Evolutionary conservation across 2,329 filamentous ascomycete genomes (phyloP).

Genomic region (Fusarium sacchari): DNA sequence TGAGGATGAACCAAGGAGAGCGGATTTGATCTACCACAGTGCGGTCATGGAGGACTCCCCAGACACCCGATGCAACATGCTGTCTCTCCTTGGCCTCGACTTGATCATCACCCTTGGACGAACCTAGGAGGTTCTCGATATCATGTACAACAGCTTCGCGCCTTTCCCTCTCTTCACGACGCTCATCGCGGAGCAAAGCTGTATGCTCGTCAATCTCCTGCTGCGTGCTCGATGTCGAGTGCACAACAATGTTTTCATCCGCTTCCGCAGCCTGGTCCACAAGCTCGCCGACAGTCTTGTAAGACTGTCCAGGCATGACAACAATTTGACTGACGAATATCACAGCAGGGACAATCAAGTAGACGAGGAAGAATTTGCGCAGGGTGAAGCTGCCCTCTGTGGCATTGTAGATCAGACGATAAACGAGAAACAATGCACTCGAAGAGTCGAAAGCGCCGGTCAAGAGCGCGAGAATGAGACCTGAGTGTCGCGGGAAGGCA

Average conservation of each 20-base stretch:
- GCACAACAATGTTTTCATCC: constrained; percentile 45
- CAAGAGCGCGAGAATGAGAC: constrained; percentile 80
- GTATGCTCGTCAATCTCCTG: constrained; percentile 64
- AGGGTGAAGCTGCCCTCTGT: constrained; percentile 67
- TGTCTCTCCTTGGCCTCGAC: constrained; percentile 74
- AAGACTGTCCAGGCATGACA: constrained; percentile 78
- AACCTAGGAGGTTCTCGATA: constrained; percentile 78
- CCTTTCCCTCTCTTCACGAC: constrained; percentile 67
- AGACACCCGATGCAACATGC: constrained; percentile 79
- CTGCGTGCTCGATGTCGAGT: constrained; percentile 38
- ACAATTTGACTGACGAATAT: constrained; percentile 75
- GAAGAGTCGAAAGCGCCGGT: constrained; percentile 88
- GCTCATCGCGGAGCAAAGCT: constrained; percentile 64
- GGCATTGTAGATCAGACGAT: constrained; percentile 74
- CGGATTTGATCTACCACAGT: constrained; percentile 77
- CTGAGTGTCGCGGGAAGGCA: constrained; percentile 79
- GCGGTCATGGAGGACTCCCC: constrained; percentile 83
- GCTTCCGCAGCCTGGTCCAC: constrained; percentile 74
- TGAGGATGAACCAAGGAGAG: constrained; percentile 85
- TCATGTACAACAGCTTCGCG: constrained; percentile 73
- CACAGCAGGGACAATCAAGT: constrained; percentile 74
- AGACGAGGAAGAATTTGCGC: constrained; percentile 75
- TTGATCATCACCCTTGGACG: constrained; percentile 69
- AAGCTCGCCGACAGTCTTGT: constrained; percentile 87
- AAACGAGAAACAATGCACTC: constrained; percentile 79